Evolutionary conservation across 2,329 filamentous ascomycete genomes (phyloP).

Genomic region (Volutella citrinella): DNA sequence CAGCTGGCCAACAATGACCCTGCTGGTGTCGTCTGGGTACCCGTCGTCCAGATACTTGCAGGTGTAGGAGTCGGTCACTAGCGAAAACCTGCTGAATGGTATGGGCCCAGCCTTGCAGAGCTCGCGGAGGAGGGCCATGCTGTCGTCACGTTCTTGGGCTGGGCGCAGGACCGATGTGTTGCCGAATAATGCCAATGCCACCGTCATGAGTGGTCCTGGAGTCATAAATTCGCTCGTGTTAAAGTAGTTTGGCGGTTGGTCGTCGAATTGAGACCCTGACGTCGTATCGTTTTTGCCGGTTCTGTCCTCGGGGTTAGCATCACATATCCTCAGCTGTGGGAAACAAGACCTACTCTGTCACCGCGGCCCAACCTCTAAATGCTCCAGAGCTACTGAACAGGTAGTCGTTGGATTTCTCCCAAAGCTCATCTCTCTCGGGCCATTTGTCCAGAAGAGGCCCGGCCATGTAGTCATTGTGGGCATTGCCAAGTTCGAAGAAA

Average conservation of each 20-base stretch:
- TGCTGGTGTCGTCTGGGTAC: background rate
- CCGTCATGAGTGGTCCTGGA: constrained; percentile 10
- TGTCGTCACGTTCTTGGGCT: background rate
- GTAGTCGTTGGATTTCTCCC: constrained; percentile 3
- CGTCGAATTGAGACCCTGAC: too few species aligned
- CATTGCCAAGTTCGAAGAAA: constrained; percentile 14
- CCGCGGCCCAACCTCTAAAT: too few species aligned
- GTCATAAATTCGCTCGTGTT: too few species aligned
- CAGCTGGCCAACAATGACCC: background rate
- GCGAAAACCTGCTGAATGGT: constrained; percentile 2
- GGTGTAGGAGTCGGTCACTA: background rate
- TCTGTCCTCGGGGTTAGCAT: background rate
- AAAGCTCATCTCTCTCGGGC: constrained; percentile 1
- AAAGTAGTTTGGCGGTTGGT: too few species aligned
- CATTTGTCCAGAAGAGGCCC: constrained; percentile 6
- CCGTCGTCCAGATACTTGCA: background rate
- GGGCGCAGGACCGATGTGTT: constrained; percentile 7
- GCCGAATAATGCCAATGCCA: constrained; percentile 9
- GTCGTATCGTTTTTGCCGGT: fast-evolving
- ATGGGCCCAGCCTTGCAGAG: constrained; percentile 2
- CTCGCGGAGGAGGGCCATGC: background rate
- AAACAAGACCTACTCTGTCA: too few species aligned
- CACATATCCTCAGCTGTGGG: background rate
- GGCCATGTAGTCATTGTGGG: background rate
- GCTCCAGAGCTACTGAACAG: too few species aligned